Base-by-base conservation (phyloP, 306 rosid species). In the Cucurbita moschata region DNA sequence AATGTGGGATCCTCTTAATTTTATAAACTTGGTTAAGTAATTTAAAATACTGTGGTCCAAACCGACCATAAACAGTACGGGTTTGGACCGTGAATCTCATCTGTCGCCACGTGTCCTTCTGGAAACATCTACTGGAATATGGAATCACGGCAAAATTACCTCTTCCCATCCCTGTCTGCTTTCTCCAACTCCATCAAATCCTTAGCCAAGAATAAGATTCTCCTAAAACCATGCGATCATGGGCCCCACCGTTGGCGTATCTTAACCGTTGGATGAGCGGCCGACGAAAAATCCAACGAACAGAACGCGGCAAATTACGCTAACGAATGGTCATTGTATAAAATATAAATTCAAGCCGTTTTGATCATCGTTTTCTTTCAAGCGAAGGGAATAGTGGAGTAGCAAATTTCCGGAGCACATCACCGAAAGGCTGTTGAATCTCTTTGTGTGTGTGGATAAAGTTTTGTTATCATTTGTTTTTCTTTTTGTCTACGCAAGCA, bases 21-120 rank as follows among this genome's bases (percentile, higher is more conserved):
- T 1, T 49, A 13, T 50, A 14, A 15, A 14, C 2, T 50, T 5
- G 1, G 15, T 50, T 14, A 50, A 50, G 15, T 50, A 50, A 50
- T n/a, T 14, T 14, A 50, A n/a, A n/a, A 14, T 14, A 4, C 18
- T 14, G 1, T 14, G 1, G 54, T 50, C 2, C 7, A 50, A 50
- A 50, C 1, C 11, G 11, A 46, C 11, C 3, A 46, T 46, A 49
- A 50, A 39, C 5, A 5, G 14, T 1, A 49, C n/a, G 14, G 54
- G 0, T 50, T 14, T 5, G 54, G 53, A 4, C 6, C 6, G 19
- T 5, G 43, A 10, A 50, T 19, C 50, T 18, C 51, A 71, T n/a
- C 3, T 8, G 26, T 3, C 15, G 76, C 75, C 88, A 81, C 83
- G 89, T 83, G 87, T 75, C 78, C 79, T 56, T 82, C 79, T 26